Evolutionary conservation across 805 yeast genomes (phyloP).

Genomic region (Teunomyces barrocoloradensis): DNA sequence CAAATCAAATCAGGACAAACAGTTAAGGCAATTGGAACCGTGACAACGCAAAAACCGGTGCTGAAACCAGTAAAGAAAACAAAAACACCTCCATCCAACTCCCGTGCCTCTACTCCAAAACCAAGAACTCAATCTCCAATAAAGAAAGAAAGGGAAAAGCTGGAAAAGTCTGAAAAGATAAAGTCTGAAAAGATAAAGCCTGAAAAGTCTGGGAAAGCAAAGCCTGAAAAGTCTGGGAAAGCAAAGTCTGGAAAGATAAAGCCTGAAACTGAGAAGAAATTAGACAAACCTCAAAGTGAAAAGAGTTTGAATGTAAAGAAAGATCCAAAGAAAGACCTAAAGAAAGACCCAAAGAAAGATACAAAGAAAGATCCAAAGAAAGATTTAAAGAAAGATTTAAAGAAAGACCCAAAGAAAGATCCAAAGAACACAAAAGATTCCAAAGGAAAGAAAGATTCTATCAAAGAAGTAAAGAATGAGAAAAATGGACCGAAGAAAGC

Average conservation of each 20-base stretch:
- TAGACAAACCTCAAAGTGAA: not conserved
- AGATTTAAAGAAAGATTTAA: not conserved
- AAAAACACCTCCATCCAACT: conserved; percentile 2
- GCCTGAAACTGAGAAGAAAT: not conserved
- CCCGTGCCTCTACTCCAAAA: conserved; percentile 6
- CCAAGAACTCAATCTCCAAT: not conserved
- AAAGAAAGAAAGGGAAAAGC: not conserved
- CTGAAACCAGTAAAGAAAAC: not conserved
- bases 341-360: not conserved
- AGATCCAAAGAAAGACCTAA: not conserved
- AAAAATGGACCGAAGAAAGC: not conserved
- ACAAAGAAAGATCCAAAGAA: not conserved
- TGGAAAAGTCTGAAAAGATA: not conserved
- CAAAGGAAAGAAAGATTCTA: not conserved
- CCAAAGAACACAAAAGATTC: not conserved
- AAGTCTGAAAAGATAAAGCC: not conserved
- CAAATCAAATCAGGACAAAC: conserved; percentile 39
- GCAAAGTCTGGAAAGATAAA: not conserved
- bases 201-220: not conserved
- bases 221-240: not conserved
- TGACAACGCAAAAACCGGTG: conserved; percentile 8
- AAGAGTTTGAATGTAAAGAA: not conserved
- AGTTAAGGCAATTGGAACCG: conserved; percentile 38
- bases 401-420: not conserved
- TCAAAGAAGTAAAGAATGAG: not conserved